phyloP scores from a whole-genome alignment of 306 rosid genomes.

The Begonia peltatifolia region DNA sequence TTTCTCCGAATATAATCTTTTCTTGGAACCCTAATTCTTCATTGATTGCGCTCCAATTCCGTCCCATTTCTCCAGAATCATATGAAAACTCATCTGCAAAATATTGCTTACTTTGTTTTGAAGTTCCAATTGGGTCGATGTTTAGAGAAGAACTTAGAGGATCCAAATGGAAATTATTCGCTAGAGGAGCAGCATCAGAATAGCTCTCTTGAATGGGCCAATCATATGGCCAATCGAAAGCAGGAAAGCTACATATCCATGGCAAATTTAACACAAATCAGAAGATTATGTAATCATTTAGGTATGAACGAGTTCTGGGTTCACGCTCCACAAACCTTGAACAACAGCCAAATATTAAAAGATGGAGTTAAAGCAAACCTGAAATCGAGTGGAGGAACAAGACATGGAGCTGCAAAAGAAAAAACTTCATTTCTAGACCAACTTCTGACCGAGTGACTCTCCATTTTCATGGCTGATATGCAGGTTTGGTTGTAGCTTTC shows the following conservation, averaged over 20 bases:
- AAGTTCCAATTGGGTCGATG: constrained; percentile 16
- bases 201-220: constrained; percentile 13
- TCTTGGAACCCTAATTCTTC: constrained; percentile 16
- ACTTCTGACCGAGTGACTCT: too few species aligned
- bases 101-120: neutral
- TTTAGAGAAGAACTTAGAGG: constrained; percentile 14
- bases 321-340: too few species aligned
- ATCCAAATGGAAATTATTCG: constrained; percentile 11
- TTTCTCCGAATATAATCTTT: neutral
- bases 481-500: too few species aligned
- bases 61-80: constrained; percentile 11
- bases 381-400: too few species aligned
- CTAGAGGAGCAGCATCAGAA: constrained; percentile 17
- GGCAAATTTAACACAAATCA: neutral
- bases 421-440: too few species aligned
- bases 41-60: constrained; percentile 16
- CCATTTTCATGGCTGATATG: too few species aligned
- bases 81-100: constrained; percentile 21
- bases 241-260: constrained; percentile 6
- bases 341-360: too few species aligned
- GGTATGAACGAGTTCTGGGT: too few species aligned
- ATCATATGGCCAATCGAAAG: constrained; percentile 22
- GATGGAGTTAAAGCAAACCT: too few species aligned
- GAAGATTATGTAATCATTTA: too few species aligned
- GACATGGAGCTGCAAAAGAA: too few species aligned